phyloP scores from a whole-genome alignment of 352 stramenopile species.

The Elongisporangium undulatum region DNA sequence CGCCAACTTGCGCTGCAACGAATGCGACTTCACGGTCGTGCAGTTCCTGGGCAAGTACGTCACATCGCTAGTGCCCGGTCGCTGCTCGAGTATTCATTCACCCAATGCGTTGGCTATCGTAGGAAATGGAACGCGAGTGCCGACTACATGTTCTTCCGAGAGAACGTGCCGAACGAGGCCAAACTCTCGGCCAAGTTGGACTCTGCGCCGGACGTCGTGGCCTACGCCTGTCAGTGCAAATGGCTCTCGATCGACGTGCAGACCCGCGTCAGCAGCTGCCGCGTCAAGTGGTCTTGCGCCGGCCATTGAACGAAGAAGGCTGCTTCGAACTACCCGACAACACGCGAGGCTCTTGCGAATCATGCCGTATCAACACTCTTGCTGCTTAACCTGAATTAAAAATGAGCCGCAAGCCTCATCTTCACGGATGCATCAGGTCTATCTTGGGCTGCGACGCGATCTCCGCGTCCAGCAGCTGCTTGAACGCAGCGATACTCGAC shows the following conservation, averaged over 20 bases:
- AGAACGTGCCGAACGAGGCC: constrained; percentile 68
- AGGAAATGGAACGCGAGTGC: constrained; percentile 65
- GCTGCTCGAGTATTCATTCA: not conserved
- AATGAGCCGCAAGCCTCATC: constrained; percentile 4
- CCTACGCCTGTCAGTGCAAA: constrained; percentile 82
- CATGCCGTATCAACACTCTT: not conserved
- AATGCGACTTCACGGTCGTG: constrained; percentile 78
- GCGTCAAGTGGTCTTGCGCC: constrained; percentile 72
- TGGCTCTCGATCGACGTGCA: constrained; percentile 59
- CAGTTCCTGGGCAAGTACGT: constrained; percentile 70
- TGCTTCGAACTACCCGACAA: not conserved
- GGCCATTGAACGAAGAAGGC: constrained; percentile 33
- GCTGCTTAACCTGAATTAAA: not conserved
- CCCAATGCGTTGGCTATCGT: not conserved
- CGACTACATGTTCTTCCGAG: constrained; percentile 86
- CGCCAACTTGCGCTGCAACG: constrained; percentile 73
- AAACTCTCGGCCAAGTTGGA: constrained; percentile 72
- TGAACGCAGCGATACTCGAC: constrained; percentile 22
- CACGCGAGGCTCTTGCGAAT: not conserved
- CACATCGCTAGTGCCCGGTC: not conserved
- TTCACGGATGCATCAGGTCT: constrained; percentile 29
- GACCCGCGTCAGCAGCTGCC: constrained; percentile 39
- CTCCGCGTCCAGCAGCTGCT: constrained; percentile 36
- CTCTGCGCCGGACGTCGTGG: constrained; percentile 28
- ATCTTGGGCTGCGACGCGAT: constrained; percentile 51